Evolutionary conservation across 2,329 filamentous ascomycete species (phyloP).

Genomic region (Cladosporium oxysporum): DNA sequence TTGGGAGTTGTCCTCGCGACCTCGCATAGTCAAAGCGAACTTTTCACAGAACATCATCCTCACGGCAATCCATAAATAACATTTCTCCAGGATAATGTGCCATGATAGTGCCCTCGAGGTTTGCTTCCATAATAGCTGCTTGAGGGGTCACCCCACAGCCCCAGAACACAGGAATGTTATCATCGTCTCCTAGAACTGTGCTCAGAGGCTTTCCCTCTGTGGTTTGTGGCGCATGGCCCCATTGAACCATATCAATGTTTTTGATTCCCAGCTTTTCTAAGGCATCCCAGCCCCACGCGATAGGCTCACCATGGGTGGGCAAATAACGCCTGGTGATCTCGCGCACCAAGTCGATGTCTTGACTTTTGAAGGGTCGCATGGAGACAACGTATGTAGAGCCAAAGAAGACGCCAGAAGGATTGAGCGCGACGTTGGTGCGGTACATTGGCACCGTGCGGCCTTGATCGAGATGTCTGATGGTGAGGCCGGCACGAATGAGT

Average conservation of each 20-base stretch:
- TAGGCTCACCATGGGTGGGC: constrained; percentile 63
- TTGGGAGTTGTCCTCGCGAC: too few species aligned
- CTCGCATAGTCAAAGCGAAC: not conserved
- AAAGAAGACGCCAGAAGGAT: constrained; percentile 60
- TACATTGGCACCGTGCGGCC: constrained; percentile 63
- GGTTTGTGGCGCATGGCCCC: constrained; percentile 54
- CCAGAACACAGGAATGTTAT: constrained; percentile 61
- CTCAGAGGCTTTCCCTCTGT: constrained; percentile 35
- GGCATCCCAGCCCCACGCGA: constrained; percentile 66
- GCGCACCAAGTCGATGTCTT: constrained; percentile 56
- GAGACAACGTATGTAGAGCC: constrained; percentile 60
- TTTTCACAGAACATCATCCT: constrained; percentile 41
- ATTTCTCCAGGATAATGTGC: constrained; percentile 65
- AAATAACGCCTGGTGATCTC: constrained; percentile 57
- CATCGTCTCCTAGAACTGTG: constrained; percentile 36
- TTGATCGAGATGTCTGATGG: constrained; percentile 53
- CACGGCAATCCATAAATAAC: constrained; percentile 57
- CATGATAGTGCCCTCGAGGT: constrained; percentile 58
- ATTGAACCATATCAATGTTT: constrained; percentile 57
- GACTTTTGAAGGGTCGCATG: constrained; percentile 59
- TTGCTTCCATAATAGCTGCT: constrained; percentile 61
- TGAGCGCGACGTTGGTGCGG: constrained; percentile 57
- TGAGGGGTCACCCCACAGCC: constrained; percentile 69
- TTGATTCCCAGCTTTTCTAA: constrained; percentile 54
- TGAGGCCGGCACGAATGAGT: constrained; percentile 52